Base-by-base conservation (phyloP, 305 asterid species). In the Plantago coronopus region DNA sequence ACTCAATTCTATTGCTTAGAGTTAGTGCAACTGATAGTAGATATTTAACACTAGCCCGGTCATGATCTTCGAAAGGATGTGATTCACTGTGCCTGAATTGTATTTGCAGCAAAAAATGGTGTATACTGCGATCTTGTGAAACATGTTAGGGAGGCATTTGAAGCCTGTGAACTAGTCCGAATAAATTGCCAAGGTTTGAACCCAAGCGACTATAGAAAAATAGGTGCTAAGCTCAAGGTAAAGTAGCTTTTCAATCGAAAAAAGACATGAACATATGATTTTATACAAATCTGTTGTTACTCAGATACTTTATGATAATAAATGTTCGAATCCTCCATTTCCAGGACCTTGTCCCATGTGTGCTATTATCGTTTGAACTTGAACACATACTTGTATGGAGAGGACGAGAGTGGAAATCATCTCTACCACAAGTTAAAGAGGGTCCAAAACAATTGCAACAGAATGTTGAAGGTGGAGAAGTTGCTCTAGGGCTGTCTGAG, bases 341-440 rank as follows among this genome's bases (percentile, higher is more conserved):
- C 79, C 87, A 91, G 96, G 94, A 88, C 79, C 98, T 91, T 71
- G 95, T 86, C 63, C 96, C 96, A 2, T 88, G 98, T 76, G 95
- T 86, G 67, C 73, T 88, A 69, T 57, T 91, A 72, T 88, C 96
- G 7, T 91, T 91, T 69, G 96, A 91, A 68, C 18, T 21, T 15
- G 95, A 91, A 63, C 94, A 88, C 79, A 80, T 91, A 72, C 95
- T 91, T 70, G 48, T 84, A 67, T 86, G 98, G 96, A 79, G 95
- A 68, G 98, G 98, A 62, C 78, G 50, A 48, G 72, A 84, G 57
- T 91, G 98, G 96, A 78, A 69, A 64, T 83, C 95, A 71, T 68
- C 90, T 45, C 64, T 74, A 48, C 49, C 76, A 14, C 78, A 72
- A 49, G 74, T 67, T 15, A 27, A 34, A 23, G 71, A 60, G 73